phyloP scores from a whole-genome alignment of 1,284 basidiomycete species.

The Cutaneotrichosporon spelunceum region DNA sequence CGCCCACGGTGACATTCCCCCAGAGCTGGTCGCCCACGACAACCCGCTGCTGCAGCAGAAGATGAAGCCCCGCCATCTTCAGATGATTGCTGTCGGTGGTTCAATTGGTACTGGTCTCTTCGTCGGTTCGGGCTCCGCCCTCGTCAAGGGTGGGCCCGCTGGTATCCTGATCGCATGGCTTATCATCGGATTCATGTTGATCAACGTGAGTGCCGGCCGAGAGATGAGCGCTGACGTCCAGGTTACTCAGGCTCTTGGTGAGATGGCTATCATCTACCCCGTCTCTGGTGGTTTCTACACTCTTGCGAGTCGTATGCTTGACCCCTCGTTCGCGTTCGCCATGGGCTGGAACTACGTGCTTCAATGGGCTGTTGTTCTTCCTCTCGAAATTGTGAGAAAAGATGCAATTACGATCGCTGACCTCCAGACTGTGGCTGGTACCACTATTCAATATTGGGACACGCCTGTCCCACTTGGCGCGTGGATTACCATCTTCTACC shows the following conservation, averaged over 20 bases:
- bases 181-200: constrained; percentile 34
- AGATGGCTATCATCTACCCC: constrained; percentile 54
- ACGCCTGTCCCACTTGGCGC: constrained; percentile 42
- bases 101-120: constrained; percentile 54
- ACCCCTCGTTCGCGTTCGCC: constrained; percentile 44
- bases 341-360: constrained; percentile 50
- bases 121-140: constrained; percentile 54
- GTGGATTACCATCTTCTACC: constrained; percentile 51
- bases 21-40: constrained; percentile 33
- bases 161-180: constrained; percentile 52
- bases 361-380: constrained; percentile 51
- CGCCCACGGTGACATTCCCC: constrained; percentile 39
- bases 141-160: constrained; percentile 54
- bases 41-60: constrained; percentile 50
- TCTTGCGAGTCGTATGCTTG: constrained; percentile 45
- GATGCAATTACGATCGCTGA: background rate
- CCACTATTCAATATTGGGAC: constrained; percentile 46
- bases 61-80: constrained; percentile 50
- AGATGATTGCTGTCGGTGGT: constrained; percentile 54
- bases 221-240: background rate
- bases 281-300: constrained; percentile 55
- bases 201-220: constrained; percentile 14
- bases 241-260: constrained; percentile 52
- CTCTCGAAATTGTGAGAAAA: constrained; percentile 42
- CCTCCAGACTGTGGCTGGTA: constrained; percentile 44